These are phyloP conservation scores for Hypomontagnella submonticulosa DNA, from an alignment of 495 filamentous ascomycete genomes.

Conservation along the genomic window DNA sequence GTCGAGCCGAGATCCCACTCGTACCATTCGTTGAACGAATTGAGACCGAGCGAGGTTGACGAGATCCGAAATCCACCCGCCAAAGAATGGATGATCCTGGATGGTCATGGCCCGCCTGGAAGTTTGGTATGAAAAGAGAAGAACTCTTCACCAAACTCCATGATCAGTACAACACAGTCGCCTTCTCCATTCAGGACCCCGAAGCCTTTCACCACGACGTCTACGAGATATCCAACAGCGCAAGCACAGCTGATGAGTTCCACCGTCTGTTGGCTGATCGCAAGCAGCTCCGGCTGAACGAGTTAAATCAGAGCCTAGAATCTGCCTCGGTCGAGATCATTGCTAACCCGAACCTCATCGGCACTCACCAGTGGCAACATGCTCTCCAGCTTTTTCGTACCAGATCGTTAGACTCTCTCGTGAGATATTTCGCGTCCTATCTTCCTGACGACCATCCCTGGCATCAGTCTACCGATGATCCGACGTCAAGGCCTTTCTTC, in stretches of 20 bases:
- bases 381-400: constrained; percentile 63
- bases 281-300: constrained; percentile 58
- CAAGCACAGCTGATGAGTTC: constrained; percentile 57
- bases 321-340: constrained; percentile 64
- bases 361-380: constrained; percentile 62
- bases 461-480: constrained; percentile 42
- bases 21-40: constrained; percentile 8
- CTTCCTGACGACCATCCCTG: constrained; percentile 58
- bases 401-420: constrained; percentile 63
- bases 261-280: constrained; percentile 57
- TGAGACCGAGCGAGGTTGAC: constrained; percentile 16
- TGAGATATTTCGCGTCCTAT: constrained; percentile 61
- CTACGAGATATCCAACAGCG: constrained; percentile 57
- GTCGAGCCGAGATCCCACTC: constrained; percentile 11
- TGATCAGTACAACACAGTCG: constrained; percentile 49
- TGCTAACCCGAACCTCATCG: constrained; percentile 61
- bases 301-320: constrained; percentile 60
- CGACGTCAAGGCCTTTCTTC: constrained; percentile 51
- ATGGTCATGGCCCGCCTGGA: constrained; percentile 62
- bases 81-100: constrained; percentile 60
- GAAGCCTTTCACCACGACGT: constrained; percentile 50
- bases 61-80: constrained; percentile 8
- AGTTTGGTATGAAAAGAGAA: constrained; percentile 55
- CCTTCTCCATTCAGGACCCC: constrained; percentile 48
- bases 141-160: constrained; percentile 51